Evolutionary conservation across 129 eudicot species (phyloP), one percentile per base, ranked within the genome.

Genomic region (Flaveria linearis): DNA sequence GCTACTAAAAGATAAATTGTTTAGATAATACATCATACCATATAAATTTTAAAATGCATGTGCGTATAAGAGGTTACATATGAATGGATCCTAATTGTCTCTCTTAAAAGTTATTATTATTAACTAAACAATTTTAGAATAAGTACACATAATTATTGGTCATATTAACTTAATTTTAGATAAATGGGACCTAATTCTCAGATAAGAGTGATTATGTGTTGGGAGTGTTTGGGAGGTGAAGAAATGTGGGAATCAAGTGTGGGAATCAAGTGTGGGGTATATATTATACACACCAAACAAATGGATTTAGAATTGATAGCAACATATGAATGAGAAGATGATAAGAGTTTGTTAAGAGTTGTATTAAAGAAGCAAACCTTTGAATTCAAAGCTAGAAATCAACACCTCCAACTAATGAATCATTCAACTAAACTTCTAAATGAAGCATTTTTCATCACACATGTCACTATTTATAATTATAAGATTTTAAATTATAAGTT

Each of bases 341-440:
- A 76, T 77, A 72, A 56, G 73, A 77, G 82, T 84, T 78, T 66
- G 86, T 84, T 84, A 80, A 81, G 80, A 74, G 88, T 84, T 81
- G 88, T 87, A 83, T 74, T 79, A 75, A 76, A 78, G 84, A 87
- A 87, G 91, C 91, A 81, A 87, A 72, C 77, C 74, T 71, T 72
- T 52, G 61, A 50, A 60, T 70, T 58, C 52, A 78, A 74, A 78
- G 58, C 25, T 33, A 73, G 63, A 80, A 65, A 80, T 80, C 74
- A 80, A 80, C 84, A 74, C 80, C 72, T 83, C 84, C 80, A 80
- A 80, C 84, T 74, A 80, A 80, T 80, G 67, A 67, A 80, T 80
- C 80, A 80, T 72, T 74, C 84, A 43, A 73, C 83, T 23, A 80
- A 80, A 68, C 84, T 80, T 80, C 75, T 74, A 80, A 80, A 67